phyloP scores from a whole-genome alignment of 768 basidiomycete species.

The Brasilioporus rufonigricans region DNA sequence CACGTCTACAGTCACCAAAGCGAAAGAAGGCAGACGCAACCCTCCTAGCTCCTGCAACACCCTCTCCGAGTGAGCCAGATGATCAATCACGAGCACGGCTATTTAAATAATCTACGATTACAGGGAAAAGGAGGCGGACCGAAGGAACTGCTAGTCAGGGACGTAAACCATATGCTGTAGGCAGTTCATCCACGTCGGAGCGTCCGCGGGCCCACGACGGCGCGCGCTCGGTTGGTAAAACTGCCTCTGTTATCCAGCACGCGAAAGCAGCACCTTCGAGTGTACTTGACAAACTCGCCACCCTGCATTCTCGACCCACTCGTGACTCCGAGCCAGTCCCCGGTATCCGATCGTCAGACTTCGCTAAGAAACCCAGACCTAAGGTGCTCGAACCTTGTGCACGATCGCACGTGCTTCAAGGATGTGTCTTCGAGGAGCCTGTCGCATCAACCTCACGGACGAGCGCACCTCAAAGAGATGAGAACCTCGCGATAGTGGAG shows the following conservation, averaged over 20 bases:
- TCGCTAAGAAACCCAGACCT: slow-evolving; percentile 18
- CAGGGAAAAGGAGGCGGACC: slow-evolving; percentile 46
- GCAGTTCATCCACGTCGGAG: slow-evolving; percentile 8
- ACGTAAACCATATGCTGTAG: slow-evolving; percentile 17
- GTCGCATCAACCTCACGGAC: slow-evolving; percentile 3
- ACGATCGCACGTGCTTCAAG: background rate
- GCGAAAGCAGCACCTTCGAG: slow-evolving; percentile 48
- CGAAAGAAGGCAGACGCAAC: slow-evolving; percentile 41
- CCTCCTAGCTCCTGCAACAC: slow-evolving; percentile 48
- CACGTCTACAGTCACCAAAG: slow-evolving; percentile 42
- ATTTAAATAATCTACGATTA: background rate
- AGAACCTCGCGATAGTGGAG: slow-evolving; percentile 69
- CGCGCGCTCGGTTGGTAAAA: slow-evolving; percentile 7
- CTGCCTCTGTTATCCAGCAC: slow-evolving; percentile 8
- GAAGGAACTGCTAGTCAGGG: slow-evolving; percentile 26
- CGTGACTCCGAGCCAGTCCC: slow-evolving; percentile 12
- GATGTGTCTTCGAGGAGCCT: slow-evolving; percentile 5
- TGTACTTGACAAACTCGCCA: slow-evolving; percentile 50
- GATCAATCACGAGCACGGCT: background rate
- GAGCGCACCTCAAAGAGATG: slow-evolving; percentile 43
- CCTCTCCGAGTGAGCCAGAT: slow-evolving; percentile 63
- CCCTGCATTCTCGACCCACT: slow-evolving; percentile 27
- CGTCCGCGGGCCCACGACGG: slow-evolving; percentile 15
- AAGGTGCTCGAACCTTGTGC: slow-evolving; percentile 9
- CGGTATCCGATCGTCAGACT: slow-evolving; percentile 32